Percentiles rank a stretch among this genome's conserved stretches.
Conservation (phyloP, 2,329 filamentous ascomycete species). For the Aspergillus terreus region DNA sequence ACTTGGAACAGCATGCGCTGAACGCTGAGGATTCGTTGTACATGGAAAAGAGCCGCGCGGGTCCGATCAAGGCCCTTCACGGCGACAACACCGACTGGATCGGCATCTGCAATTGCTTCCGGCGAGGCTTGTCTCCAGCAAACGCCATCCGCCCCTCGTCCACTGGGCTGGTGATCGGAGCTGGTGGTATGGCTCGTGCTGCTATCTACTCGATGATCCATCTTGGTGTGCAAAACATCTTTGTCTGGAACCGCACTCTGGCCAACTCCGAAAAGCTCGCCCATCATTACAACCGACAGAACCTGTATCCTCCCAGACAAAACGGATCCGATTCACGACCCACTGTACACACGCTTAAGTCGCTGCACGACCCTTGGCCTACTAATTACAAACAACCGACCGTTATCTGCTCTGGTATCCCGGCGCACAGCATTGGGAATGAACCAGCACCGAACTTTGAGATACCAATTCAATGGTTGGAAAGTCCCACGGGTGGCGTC, state of each 20-base stretch:
- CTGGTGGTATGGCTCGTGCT: slow-evolving; percentile 48
- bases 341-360: slow-evolving; percentile 25
- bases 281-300: slow-evolving; percentile 34
- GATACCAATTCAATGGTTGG: slow-evolving; percentile 35
- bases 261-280: slow-evolving; percentile 34
- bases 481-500: slow-evolving; percentile 38
- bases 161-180: slow-evolving; percentile 60
- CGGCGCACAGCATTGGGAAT: slow-evolving; percentile 34
- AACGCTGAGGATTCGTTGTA: slow-evolving; percentile 56
- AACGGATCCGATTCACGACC: slow-evolving; percentile 16
- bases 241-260: slow-evolving; percentile 35
- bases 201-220: slow-evolving; percentile 40
- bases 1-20: slow-evolving; percentile 51
- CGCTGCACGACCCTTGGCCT: slow-evolving; percentile 31
- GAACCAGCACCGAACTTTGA: slow-evolving; percentile 33
- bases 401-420: slow-evolving; percentile 37
- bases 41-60: slow-evolving; percentile 59
- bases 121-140: slow-evolving; percentile 68
- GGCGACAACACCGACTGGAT: slow-evolving; percentile 83
- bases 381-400: slow-evolving; percentile 33
- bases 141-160: slow-evolving; percentile 58
- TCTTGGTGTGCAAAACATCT: slow-evolving; percentile 36
- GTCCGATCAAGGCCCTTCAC: slow-evolving; percentile 65
- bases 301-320: slow-evolving; percentile 18
- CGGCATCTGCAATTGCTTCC: slow-evolving; percentile 69